Conservation (phyloP, 257 asterid genomes). For the Lithospermum erythrorhizon region DNA sequence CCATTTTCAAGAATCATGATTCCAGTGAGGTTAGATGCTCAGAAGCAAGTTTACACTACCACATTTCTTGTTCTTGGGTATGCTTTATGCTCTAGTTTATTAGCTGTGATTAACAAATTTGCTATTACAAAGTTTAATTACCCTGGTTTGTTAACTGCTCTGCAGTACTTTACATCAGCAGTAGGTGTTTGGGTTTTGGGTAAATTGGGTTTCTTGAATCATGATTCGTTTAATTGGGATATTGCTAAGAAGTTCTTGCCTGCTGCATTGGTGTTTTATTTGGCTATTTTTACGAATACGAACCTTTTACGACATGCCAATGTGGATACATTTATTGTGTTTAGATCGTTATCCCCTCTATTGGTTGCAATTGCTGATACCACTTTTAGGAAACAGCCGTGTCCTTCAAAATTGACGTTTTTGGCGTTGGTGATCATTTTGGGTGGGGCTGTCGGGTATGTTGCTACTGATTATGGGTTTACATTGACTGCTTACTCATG, state of each 20-base stretch:
- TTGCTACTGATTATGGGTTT: conserved; percentile 80
- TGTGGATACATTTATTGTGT: conserved; percentile 89
- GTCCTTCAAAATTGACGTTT: conserved; percentile 76
- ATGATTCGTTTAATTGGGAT: conserved; percentile 62
- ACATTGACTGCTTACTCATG: conserved; percentile 81
- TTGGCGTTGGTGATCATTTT: conserved; percentile 49
- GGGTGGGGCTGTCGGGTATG: conserved; percentile 84
- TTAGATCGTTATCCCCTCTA: conserved; percentile 74
- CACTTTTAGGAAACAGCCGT: conserved; percentile 64
- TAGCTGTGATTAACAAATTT: conserved; percentile 83
- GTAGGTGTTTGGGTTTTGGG: conserved; percentile 82
- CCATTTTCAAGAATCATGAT: conserved; percentile 26
- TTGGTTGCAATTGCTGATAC: conserved; percentile 92
- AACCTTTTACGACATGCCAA: conserved; percentile 92
- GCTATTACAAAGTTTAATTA: conserved; percentile 83
- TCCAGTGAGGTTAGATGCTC: conserved; percentile 32
- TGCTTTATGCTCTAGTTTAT: conserved; percentile 89
- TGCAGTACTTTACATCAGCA: conserved; percentile 82
- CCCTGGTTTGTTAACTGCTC: conserved; percentile 87
- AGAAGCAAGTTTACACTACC: conserved; percentile 61
- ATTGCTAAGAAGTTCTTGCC: conserved; percentile 88
- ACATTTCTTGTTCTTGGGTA: conserved; percentile 84
- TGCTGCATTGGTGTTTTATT: conserved; percentile 75
- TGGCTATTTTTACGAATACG: conserved; percentile 89
- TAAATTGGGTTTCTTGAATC: conserved; percentile 64